phyloP scores from a whole-genome alignment of 2,329 filamentous ascomycete genomes.

The Ascomycota sp. region DNA sequence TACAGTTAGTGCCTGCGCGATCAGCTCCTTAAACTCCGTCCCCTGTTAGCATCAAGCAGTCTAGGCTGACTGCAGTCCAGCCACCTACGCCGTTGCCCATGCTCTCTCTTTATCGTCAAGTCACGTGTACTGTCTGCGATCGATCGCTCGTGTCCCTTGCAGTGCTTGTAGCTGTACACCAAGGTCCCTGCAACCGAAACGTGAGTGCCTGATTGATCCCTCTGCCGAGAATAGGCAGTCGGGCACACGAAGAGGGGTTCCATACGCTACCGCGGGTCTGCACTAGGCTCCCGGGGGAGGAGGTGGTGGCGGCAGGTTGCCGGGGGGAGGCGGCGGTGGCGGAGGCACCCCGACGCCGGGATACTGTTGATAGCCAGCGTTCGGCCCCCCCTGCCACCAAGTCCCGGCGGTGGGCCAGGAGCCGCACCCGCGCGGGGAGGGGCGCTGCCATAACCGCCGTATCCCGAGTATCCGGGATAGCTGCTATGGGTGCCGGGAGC shows the following conservation, averaged over 20 bases:
- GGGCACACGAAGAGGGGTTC: too few relatives aligned
- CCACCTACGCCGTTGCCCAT: too few relatives aligned
- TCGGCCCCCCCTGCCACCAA: constrained; percentile 30
- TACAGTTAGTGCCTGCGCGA: too few relatives aligned
- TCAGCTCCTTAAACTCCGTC: too few relatives aligned
- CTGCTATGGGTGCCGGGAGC: constrained; percentile 29
- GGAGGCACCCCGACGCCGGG: constrained; percentile 32
- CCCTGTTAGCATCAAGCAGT: too few relatives aligned
- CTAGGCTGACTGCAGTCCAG: too few relatives aligned
- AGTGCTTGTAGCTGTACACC: too few relatives aligned
- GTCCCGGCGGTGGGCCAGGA: constrained; percentile 22
- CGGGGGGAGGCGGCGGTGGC: constrained; percentile 35
- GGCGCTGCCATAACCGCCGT: constrained; percentile 23
- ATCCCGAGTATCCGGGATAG: constrained; percentile 31
- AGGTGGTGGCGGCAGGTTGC: constrained; percentile 41
- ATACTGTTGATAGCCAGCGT: constrained; percentile 47
- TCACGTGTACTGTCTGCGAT: too few relatives aligned
- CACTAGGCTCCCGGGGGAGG: constrained; percentile 32
- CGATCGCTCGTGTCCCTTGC: too few relatives aligned
- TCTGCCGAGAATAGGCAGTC: too few relatives aligned
- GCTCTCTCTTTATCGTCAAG: too few relatives aligned
- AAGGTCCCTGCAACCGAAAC: not conserved
- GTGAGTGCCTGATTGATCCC: too few relatives aligned
- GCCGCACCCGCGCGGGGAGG: constrained; percentile 13
- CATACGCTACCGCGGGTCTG: not conserved